A percentile compares a stretch with the other conserved stretches of the same genome.
Conservation (phyloP, 768 basidiomycete species). For the Mycena metata region DNA sequence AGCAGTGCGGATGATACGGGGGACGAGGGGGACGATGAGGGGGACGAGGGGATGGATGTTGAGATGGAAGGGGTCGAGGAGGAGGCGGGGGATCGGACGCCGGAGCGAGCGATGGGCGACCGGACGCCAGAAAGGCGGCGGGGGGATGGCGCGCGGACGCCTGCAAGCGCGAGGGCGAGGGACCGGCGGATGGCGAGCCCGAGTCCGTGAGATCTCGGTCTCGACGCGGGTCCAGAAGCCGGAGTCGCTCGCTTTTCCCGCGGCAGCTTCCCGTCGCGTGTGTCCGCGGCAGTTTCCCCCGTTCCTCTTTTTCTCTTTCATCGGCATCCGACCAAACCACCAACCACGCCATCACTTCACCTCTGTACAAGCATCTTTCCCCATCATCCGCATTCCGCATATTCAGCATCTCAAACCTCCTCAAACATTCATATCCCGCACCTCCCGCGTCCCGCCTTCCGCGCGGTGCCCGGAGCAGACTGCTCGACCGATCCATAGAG, state of each 20-base stretch:
- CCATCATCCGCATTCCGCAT: too few species aligned
- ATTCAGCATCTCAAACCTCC: too few species aligned
- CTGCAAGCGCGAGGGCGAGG: conserved; percentile 7
- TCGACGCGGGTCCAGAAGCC: background rate
- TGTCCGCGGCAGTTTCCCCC: background rate
- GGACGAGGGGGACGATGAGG: conserved; percentile 50
- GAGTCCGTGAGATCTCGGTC: conserved; percentile 31
- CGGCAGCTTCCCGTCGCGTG: background rate
- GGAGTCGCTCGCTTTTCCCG: too few species aligned
- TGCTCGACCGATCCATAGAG: too few species aligned
- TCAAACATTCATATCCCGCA: too few species aligned
- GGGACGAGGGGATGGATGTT: conserved; percentile 32
- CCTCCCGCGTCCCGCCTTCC: too few species aligned
- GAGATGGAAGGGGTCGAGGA: conserved; percentile 34
- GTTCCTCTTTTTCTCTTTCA: background rate
- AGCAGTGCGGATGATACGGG: conserved; percentile 46
- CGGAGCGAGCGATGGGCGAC: conserved; percentile 26
- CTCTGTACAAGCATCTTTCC: too few species aligned
- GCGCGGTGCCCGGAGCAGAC: too few species aligned
- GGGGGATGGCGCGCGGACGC: conserved; percentile 28
- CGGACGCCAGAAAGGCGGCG: conserved; percentile 22
- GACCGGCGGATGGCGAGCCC: conserved; percentile 30
- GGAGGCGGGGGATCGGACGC: conserved; percentile 36
- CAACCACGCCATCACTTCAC: background rate
- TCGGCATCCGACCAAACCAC: background rate